Evolutionary conservation across 495 filamentous ascomycete species (phyloP), one percentile per base, ranked within the genome.

Genomic region (Durotheca rogersii): DNA sequence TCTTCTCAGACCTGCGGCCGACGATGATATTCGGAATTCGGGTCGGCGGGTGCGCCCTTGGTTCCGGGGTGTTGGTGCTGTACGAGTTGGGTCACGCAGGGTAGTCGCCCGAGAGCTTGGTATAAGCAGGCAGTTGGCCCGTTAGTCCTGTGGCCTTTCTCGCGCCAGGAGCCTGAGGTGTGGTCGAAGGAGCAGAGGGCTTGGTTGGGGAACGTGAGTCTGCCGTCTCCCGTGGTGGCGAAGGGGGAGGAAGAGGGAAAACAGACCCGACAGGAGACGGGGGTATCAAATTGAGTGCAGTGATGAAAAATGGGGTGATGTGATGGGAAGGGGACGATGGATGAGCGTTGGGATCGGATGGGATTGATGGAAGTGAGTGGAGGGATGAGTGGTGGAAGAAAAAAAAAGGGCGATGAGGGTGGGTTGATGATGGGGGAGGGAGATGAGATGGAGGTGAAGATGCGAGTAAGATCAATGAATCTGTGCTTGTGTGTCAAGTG

Each of bases 311-410:
- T 27, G 23, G 23, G 23, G 23, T 4, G 23, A 27, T n/a, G n/a
- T n/a, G 23, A 27, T 9, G 23, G 9, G 23, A 27, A 4, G 9
- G 23, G 23, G 23, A 9, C n/a, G 23, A 11, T 14, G 31, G 23
- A 25, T 20, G 23, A 32, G 39, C 41, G 54, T 48, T 50, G 15
- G 34, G 30, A 10, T 30, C 48, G 34, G 35, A 16, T 47, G 19
- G 29, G 31, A 63, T 54, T 70, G 39, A 52, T 52, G 29, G 31
- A 42, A 32, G 12, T 29, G 33, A 49, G 23, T 35, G 15, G 17
- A 19, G 17, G 27, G 29, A 34, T 1, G 29, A 23, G 32, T 33
- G 20, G 19, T 30, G 27, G 14, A 34, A 46, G 19, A 14, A 49
- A 29, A 48, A 45, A n/a, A 52, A 23, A 45, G 48, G 51, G 70